phyloP scores from a whole-genome alignment of 1,284 basidiomycete genomes.

The Sporisorium sorghi region DNA sequence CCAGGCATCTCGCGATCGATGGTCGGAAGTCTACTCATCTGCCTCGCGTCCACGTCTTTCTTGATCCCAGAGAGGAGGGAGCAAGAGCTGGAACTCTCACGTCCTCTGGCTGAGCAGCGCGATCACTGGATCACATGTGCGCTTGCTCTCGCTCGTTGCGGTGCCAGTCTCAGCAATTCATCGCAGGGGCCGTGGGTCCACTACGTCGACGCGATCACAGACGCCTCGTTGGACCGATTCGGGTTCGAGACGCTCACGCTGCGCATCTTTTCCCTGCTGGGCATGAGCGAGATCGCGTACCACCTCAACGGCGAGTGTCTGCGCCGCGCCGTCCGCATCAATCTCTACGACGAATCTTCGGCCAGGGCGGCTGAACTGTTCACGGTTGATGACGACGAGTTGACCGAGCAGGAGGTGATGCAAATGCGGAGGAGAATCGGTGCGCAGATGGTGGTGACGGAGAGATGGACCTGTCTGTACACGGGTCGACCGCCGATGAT shows the following conservation, averaged over 20 bases:
- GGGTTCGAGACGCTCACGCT: slow-evolving; percentile 27
- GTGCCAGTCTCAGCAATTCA: slow-evolving; percentile 1
- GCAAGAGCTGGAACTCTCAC: slow-evolving; percentile 16
- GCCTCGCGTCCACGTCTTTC: slow-evolving; percentile 22
- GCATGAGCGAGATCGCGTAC: slow-evolving; percentile 30
- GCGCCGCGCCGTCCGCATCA: slow-evolving; percentile 30
- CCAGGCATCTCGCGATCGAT: slow-evolving; percentile 31
- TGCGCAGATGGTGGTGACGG: slow-evolving; percentile 13
- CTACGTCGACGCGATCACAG: slow-evolving; percentile 16
- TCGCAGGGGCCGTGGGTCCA: slow-evolving; percentile 16
- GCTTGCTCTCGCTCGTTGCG: slow-evolving; percentile 25
- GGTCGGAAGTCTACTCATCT: slow-evolving; percentile 33
- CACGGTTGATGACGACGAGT: slow-evolving; percentile 5
- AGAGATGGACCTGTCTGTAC: slow-evolving; percentile 34
- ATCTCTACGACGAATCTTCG: slow-evolving; percentile 27
- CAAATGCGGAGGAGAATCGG: slow-evolving; percentile 34
- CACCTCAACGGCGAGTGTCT: slow-evolving; percentile 31
- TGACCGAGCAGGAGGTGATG: slow-evolving; percentile 18
- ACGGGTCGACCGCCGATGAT: slow-evolving; percentile 34
- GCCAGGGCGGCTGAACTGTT: slow-evolving; percentile 5
- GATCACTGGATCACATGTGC: slow-evolving; percentile 37
- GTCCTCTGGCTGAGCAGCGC: slow-evolving; percentile 23
- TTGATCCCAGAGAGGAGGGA: slow-evolving; percentile 28
- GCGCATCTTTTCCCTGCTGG: slow-evolving; percentile 29
- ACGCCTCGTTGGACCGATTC: slow-evolving; percentile 34